Base-by-base conservation (phyloP, 1,284 basidiomycete species). In the Cryptococcus wingfieldii region DNA sequence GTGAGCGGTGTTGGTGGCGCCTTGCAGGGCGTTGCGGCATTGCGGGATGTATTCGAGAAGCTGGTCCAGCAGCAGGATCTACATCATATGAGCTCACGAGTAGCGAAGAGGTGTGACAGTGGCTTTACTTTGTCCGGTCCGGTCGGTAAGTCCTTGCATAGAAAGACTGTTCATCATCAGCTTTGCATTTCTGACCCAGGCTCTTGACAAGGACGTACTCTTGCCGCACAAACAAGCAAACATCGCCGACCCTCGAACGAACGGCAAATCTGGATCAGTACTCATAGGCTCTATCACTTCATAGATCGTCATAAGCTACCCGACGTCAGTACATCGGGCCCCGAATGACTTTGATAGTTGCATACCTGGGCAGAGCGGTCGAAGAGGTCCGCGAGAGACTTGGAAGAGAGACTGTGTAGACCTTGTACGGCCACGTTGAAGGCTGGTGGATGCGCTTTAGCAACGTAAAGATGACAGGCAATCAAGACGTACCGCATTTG, bases 181-280 rank as follows among this genome's bases (percentile, higher is more conserved):
- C 37, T 27, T 37, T 9, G 18, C 14, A 6, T n/a, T n/a, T 16
- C 16, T 42, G 19, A 5, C 19, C 18, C 9, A 39, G n/a, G 18
- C 19, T 23, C 8, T 10, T 2, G 3, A 18, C 23, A 34, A 16
- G 2, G 8, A 19, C 54, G 37, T 19, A 51, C 54, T 41, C 18
- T 55, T 55, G 4, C 54, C 54, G 27, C 43, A 46, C 9, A 55
- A 31, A 23, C 54, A 55, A 18, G 49, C 43, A 38, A 55, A 55
- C 54, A 55, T 55, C 7, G 54, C 43, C 13, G 38, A 51, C 6
- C 37, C 48, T 38, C 48, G 34, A 5, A 50, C 23, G 18, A 50
- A 50, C 25, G 31, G 48, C 8, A 50, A 34, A 12, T 50, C 48
- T 4, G 48, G 48, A 50, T 50, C 48, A 25, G 27, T 8, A 23